Percentiles rank a stretch among this genome's conserved stretches.
Evolutionary conservation across 345 rosid genomes (phyloP).

Genomic region (Arabis hirsuta): DNA sequence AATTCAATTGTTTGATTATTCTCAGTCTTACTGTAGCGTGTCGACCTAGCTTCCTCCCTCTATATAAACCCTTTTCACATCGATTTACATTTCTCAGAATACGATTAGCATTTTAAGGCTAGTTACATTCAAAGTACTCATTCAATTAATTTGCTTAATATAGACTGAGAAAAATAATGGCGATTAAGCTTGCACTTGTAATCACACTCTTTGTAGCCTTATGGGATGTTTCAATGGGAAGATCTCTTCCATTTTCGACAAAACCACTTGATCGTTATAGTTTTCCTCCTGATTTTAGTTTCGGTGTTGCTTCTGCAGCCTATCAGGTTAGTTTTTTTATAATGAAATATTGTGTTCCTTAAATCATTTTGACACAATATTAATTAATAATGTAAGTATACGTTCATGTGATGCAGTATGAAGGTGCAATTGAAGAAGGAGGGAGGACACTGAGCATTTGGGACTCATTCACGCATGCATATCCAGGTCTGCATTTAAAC

Average conservation of each 20-base stretch:
- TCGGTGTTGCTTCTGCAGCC: slow-evolving; percentile 49
- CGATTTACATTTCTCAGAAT: background rate
- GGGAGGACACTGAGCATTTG: slow-evolving; percentile 49
- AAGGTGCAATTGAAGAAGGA: slow-evolving; percentile 49
- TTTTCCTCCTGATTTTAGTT: slow-evolving; percentile 38
- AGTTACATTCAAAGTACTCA: background rate
- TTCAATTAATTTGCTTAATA: background rate
- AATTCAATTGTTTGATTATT: background rate
- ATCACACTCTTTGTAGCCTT: slow-evolving; percentile 16
- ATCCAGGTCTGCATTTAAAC: slow-evolving; percentile 36
- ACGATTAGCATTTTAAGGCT: background rate
- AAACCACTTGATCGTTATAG: slow-evolving; percentile 34
- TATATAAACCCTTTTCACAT: slow-evolving; percentile 1
- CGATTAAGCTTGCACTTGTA: slow-evolving; percentile 12
- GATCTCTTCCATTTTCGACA: slow-evolving; percentile 15
- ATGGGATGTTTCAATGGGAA: slow-evolving; percentile 23
- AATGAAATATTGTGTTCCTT: slow-evolving; percentile 3
- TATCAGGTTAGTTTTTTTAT: slow-evolving; percentile 37
- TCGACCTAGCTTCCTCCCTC: slow-evolving; percentile 16
- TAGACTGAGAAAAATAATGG: slow-evolving; percentile 17
- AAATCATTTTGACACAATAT: background rate
- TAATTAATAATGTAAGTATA: background rate
- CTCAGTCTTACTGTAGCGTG: background rate
- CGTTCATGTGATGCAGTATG: slow-evolving; percentile 37
- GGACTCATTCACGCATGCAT: slow-evolving; percentile 43